These are phyloP conservation scores for Pelargonium nanum DNA, from an alignment of 345 rosid species.

Conservation along the genomic window DNA sequence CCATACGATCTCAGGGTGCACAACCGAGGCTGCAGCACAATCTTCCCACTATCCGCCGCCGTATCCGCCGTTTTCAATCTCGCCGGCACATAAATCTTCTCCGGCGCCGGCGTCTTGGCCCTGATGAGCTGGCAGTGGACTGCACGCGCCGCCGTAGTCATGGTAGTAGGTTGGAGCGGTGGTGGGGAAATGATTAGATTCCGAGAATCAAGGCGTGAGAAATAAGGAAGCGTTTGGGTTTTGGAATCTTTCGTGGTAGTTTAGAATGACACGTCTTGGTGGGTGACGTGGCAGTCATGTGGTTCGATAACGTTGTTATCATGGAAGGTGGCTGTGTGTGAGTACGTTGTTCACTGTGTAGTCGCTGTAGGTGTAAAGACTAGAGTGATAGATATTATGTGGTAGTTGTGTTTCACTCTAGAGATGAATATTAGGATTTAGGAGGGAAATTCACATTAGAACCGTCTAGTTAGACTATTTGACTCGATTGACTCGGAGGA, in stretches of 20 bases:
- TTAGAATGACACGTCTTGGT: slow-evolving; percentile 7
- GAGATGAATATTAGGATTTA: too few relatives aligned
- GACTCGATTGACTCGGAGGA: too few relatives aligned
- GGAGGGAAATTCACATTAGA: too few relatives aligned
- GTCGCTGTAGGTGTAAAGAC: too few relatives aligned
- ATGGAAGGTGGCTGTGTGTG: neutral
- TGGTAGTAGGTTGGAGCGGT: slow-evolving; percentile 10
- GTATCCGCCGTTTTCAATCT: slow-evolving; percentile 24
- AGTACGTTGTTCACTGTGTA: too few relatives aligned
- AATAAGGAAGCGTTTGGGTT: neutral
- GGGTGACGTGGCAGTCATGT: slow-evolving; percentile 5
- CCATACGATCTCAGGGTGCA: slow-evolving; percentile 85
- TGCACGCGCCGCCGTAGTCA: slow-evolving; percentile 52
- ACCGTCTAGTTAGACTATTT: too few relatives aligned
- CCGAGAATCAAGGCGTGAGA: slow-evolving; percentile 1
- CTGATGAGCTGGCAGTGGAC: slow-evolving; percentile 25
- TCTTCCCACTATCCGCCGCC: slow-evolving; percentile 46
- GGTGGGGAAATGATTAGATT: neutral
- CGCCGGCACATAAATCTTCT: slow-evolving; percentile 19
- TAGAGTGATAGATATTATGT: too few relatives aligned
- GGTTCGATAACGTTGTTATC: slow-evolving; percentile 8
- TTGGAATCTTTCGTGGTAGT: slow-evolving; percentile 1
- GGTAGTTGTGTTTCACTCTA: too few relatives aligned
- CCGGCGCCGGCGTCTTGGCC: slow-evolving; percentile 12
- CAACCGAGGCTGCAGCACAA: slow-evolving; percentile 68